Conservation (phyloP, 306 rosid genomes). For the Cicer yamashitae region DNA sequence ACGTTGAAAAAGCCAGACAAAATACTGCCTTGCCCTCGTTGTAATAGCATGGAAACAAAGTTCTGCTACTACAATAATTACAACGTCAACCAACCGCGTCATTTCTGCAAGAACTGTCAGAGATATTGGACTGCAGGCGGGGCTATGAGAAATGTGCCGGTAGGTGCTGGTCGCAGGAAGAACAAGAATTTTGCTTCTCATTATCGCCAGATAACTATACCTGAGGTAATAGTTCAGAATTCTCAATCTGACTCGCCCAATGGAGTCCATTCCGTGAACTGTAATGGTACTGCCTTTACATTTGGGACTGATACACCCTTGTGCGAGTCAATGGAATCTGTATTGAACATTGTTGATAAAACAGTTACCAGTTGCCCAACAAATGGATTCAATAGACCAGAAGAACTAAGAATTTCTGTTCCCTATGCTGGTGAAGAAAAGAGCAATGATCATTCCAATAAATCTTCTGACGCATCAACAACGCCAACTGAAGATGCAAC, state of each 20-base stretch:
- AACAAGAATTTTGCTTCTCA: slow-evolving; percentile 67
- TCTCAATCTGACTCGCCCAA: slow-evolving; percentile 37
- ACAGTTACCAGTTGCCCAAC: slow-evolving; percentile 16
- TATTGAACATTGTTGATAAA: slow-evolving; percentile 54
- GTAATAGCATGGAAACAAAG: slow-evolving; percentile 87
- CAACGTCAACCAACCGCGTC: slow-evolving; percentile 92
- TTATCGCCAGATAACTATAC: slow-evolving; percentile 57
- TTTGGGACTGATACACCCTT: slow-evolving; percentile 71
- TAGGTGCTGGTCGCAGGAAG: slow-evolving; percentile 91
- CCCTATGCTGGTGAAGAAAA: slow-evolving; percentile 50
- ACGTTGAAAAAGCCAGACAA: slow-evolving; percentile 77
- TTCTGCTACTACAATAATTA: slow-evolving; percentile 90
- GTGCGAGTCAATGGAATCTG: slow-evolving; percentile 66
- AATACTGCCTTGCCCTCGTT: slow-evolving; percentile 82
- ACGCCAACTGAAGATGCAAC: slow-evolving; percentile 51
- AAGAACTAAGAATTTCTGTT: slow-evolving; percentile 44
- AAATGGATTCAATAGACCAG: slow-evolving; percentile 53
- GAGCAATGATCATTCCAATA: slow-evolving; percentile 56
- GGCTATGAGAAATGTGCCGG: slow-evolving; percentile 81
- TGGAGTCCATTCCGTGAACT: slow-evolving; percentile 50
- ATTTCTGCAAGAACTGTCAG: slow-evolving; percentile 89
- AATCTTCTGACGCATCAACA: slow-evolving; percentile 60
- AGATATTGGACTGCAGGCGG: slow-evolving; percentile 98
- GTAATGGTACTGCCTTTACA: slow-evolving; percentile 57
- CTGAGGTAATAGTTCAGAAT: slow-evolving; percentile 56